A percentile compares a stretch with the other conserved stretches of the same genome.
These are phyloP conservation scores for Astragalus glycyphyllos DNA, from an alignment of 306 rosid species.

Conservation along the genomic window DNA sequence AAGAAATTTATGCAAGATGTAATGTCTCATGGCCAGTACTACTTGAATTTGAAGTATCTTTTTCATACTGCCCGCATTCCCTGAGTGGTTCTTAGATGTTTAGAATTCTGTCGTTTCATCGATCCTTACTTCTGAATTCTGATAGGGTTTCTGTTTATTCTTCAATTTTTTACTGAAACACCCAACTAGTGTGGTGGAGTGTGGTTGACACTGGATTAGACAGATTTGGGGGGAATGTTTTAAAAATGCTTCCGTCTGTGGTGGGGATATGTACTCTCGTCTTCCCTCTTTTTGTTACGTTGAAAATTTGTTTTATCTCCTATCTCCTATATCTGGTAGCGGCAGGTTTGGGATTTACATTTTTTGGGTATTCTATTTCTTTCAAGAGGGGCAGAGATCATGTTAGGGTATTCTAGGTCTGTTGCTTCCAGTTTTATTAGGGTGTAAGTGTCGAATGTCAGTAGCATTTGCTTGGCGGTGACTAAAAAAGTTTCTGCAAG, in stretches of 20 bases:
- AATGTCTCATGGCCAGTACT: conserved; percentile 89
- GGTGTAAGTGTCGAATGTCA: conserved; percentile 46
- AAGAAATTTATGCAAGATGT: conserved; percentile 99
- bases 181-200: conserved; percentile 39
- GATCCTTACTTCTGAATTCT: conserved; percentile 44
- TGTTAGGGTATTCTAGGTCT: conserved; percentile 33
- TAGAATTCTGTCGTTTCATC: conserved; percentile 51
- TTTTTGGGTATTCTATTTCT: neutral
- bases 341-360: conserved; percentile 30
- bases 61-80: conserved; percentile 66
- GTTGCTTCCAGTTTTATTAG: conserved; percentile 51
- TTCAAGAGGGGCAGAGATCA: conserved; percentile 9
- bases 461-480: conserved; percentile 58
- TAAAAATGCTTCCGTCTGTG: conserved; percentile 21
- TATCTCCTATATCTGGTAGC: conserved; percentile 21
- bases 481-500: conserved; percentile 60
- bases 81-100: conserved; percentile 52
- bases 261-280: conserved; percentile 27
- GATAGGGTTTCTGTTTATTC: conserved; percentile 40
- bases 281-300: conserved; percentile 26
- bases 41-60: conserved; percentile 86
- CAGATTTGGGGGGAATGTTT: conserved; percentile 23
- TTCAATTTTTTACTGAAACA: conserved; percentile 40
- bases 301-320: conserved; percentile 19
- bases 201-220: conserved; percentile 43